Evolutionary conservation across 768 basidiomycete species (phyloP).

Genomic region (Rhodotorula toruloides): DNA sequence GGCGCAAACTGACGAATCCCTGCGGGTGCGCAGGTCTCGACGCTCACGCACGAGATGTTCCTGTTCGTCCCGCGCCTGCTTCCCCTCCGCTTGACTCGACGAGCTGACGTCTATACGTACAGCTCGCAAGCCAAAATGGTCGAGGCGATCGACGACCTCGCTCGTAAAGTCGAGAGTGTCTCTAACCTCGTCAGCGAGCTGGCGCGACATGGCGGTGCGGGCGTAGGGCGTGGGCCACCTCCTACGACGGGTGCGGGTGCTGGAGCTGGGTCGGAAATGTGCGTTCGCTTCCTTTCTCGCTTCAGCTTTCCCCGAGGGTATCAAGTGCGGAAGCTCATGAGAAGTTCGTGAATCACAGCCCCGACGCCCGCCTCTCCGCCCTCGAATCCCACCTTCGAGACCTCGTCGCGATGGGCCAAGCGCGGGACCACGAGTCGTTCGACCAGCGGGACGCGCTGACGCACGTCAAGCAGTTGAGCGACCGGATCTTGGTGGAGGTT

Average conservation of each 20-base stretch:
- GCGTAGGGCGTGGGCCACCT: not conserved
- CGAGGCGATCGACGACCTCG: conserved; percentile 41
- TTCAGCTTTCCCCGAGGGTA: too few relatives aligned
- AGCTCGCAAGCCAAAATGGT: conserved; percentile 39
- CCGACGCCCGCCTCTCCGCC: not conserved
- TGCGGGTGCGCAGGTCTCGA: conserved; percentile 9
- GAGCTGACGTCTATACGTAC: too few relatives aligned
- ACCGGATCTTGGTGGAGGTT: not conserved
- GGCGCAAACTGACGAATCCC: not conserved
- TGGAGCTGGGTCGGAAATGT: not conserved
- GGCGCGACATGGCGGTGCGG: not conserved
- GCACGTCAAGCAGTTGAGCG: not conserved
- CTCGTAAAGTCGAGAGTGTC: conserved; percentile 35
- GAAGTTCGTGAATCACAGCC: too few relatives aligned
- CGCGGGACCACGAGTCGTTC: not conserved
- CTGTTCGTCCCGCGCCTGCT: not conserved
- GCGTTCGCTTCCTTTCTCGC: not conserved
- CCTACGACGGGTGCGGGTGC: not conserved
- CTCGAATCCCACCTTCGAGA: not conserved
- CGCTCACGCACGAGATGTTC: conserved; percentile 41
- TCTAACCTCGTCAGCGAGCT: conserved; percentile 2
- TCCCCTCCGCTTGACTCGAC: not conserved
- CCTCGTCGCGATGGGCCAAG: not conserved
- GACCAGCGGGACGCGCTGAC: not conserved
- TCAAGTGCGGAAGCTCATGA: too few relatives aligned